Evolutionary conservation across 768 basidiomycete species (phyloP).

Genomic region (Filobasidium wieringae): DNA sequence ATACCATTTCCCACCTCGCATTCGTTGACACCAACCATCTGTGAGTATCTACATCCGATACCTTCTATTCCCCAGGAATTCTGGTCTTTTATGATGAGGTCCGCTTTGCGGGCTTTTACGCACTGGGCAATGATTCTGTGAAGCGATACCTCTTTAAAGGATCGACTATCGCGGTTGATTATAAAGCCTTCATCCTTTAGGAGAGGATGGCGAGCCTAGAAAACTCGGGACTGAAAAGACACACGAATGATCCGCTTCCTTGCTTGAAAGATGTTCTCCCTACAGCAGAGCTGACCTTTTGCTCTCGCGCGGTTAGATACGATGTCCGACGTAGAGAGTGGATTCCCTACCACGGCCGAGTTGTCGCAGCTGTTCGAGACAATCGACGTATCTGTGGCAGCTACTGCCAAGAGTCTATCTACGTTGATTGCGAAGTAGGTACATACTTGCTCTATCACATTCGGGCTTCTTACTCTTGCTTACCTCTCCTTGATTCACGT

Average conservation of each 20-base stretch:
- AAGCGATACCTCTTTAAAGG: slow-evolving; percentile 12
- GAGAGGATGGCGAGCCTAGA: slow-evolving; percentile 39
- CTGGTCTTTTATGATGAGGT: background rate
- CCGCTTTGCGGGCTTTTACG: slow-evolving; percentile 9
- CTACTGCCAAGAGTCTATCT: slow-evolving; percentile 4
- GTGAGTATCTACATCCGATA: too few species aligned
- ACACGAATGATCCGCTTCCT: too few species aligned
- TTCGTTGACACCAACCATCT: too few species aligned
- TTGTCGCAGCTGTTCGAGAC: slow-evolving; percentile 13
- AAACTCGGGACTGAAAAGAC: slow-evolving; percentile 39
- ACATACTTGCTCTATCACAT: too few species aligned
- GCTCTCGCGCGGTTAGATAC: too few species aligned
- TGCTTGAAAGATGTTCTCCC: too few species aligned
- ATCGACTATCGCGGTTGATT: slow-evolving; percentile 21
- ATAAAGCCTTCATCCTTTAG: slow-evolving; percentile 29
- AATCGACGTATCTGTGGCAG: slow-evolving; percentile 8
- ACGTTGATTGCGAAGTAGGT: slow-evolving; percentile 8
- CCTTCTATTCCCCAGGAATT: background rate
- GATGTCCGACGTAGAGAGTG: background rate
- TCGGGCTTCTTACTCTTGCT: background rate
- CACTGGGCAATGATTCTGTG: slow-evolving; percentile 36
- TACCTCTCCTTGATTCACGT: background rate
- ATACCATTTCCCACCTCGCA: too few species aligned
- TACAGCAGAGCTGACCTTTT: too few species aligned
- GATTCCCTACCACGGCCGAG: slow-evolving; percentile 6